A percentile compares a stretch with the other conserved stretches of the same genome.
Conservation (phyloP, 805 yeast species). For the Yarrowia osloensis region DNA sequence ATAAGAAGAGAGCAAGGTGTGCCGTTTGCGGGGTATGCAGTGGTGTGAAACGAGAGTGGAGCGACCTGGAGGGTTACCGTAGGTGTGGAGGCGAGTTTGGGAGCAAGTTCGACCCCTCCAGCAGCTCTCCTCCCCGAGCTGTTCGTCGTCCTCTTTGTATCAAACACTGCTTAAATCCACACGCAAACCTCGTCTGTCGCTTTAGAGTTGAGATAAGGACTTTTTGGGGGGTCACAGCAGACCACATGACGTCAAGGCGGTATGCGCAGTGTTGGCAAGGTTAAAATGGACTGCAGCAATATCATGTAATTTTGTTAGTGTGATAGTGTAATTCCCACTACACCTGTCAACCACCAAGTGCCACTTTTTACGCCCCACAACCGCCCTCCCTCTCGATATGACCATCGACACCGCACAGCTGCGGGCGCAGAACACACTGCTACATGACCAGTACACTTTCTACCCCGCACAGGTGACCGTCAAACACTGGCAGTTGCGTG, state of each 20-base stretch:
- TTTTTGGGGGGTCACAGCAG: background rate
- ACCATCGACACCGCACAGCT: constrained; percentile 28
- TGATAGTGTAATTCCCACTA: background rate
- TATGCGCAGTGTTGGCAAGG: background rate
- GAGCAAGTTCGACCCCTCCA: background rate
- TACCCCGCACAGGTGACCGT: constrained; percentile 23
- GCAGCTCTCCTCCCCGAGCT: background rate
- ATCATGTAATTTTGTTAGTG: constrained; percentile 16
- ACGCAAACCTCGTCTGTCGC: too few relatives aligned
- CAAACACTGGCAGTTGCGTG: constrained; percentile 79
- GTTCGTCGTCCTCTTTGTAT: too few relatives aligned
- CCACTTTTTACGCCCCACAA: background rate
- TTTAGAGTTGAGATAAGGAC: constrained; percentile 22
- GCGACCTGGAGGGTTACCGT: background rate
- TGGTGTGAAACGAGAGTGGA: background rate
- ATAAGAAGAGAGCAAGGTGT: background rate
- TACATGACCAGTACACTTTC: constrained; percentile 28
- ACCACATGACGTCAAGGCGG: constrained; percentile 29
- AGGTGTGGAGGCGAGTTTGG: background rate
- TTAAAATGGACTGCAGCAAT: constrained; percentile 6
- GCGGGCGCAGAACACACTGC: constrained; percentile 25
- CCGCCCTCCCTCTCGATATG: background rate
- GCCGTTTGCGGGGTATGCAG: constrained; percentile 13
- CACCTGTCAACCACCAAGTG: background rate
- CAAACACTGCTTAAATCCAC: too few relatives aligned